A percentile compares a stretch with the other conserved stretches of the same genome.
Evolutionary conservation across 2,329 filamentous ascomycete species (phyloP).

Genomic region (Xenoacremonium recifei): DNA sequence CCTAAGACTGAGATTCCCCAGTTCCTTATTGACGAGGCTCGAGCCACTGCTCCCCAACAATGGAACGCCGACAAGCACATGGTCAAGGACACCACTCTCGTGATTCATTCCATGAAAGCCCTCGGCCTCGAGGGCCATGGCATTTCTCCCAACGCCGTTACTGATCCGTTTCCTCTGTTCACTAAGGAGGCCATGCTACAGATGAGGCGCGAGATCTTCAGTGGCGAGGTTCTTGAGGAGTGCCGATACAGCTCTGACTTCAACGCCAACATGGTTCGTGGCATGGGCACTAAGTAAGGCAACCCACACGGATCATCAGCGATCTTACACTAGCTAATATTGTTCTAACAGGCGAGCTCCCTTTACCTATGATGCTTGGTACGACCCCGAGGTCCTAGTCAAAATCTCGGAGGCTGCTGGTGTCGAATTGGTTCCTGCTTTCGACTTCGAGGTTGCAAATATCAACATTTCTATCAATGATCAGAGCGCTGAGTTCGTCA

Average conservation of each 20-base stretch:
- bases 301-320: too few relatives aligned
- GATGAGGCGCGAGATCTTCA: conserved; percentile 62
- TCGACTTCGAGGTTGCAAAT: conserved; percentile 55
- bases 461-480: conserved; percentile 52
- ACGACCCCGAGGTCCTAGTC: conserved; percentile 38
- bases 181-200: conserved; percentile 57
- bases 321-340: too few relatives aligned
- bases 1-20: conserved; percentile 25
- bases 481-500: conserved; percentile 26
- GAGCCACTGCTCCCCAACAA: not conserved
- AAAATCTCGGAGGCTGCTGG: conserved; percentile 52
- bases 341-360: conserved; percentile 42
- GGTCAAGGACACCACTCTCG: conserved; percentile 45
- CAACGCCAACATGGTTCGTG: conserved; percentile 55
- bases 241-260: conserved; percentile 47
- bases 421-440: conserved; percentile 50
- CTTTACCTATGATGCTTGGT: conserved; percentile 56
- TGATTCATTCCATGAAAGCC: conserved; percentile 59
- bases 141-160: conserved; percentile 61
- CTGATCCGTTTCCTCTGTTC: conserved; percentile 64
- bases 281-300: conserved; percentile 46
- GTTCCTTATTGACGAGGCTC: conserved; percentile 25
- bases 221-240: conserved; percentile 52
- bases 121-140: conserved; percentile 56
- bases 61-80: conserved; percentile 59